These are phyloP conservation scores for Talaromyces sp. DNA, from an alignment of 2,329 filamentous ascomycete species.

Conservation along the genomic window DNA sequence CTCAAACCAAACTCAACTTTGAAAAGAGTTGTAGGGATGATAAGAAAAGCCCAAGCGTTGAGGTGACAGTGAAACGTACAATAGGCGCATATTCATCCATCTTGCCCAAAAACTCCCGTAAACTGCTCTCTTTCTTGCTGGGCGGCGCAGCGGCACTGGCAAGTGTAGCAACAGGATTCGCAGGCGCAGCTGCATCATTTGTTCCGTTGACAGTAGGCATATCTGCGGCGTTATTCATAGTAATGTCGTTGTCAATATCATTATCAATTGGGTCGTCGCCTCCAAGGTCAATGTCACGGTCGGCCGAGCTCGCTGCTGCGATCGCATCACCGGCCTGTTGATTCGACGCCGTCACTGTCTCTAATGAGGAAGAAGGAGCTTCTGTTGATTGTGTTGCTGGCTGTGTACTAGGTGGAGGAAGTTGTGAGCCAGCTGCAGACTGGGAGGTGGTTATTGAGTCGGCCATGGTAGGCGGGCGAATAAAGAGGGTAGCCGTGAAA, in stretches of 20 bases:
- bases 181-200: conserved; percentile 11
- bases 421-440: conserved; percentile 24
- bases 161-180: conserved; percentile 20
- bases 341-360: not conserved
- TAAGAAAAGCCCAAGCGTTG: not conserved
- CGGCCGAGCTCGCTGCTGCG: conserved; percentile 17
- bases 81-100: conserved; percentile 99
- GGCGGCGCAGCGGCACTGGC: conserved; percentile 43
- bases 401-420: conserved; percentile 19
- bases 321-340: conserved; percentile 8
- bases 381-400: conserved; percentile 21
- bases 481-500: not conserved
- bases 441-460: conserved; percentile 9
- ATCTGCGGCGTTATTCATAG: conserved; percentile 28
- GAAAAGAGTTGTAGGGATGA: not conserved
- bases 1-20: not conserved
- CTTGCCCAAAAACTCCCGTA: conserved; percentile 88
- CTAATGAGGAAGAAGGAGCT: conserved; percentile 17
- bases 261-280: conserved; percentile 28
- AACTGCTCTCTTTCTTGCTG: conserved; percentile 81
- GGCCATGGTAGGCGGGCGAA: conserved; percentile 7
- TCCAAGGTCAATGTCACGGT: conserved; percentile 23
- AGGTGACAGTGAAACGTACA: conserved; percentile 50
- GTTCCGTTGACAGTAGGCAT: conserved; percentile 17
- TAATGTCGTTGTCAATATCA: conserved; percentile 34